Evolutionary conservation across 805 yeast genomes (phyloP), one percentile per base, ranked within the genome.

Genomic region (Yamadazyma olivae): DNA sequence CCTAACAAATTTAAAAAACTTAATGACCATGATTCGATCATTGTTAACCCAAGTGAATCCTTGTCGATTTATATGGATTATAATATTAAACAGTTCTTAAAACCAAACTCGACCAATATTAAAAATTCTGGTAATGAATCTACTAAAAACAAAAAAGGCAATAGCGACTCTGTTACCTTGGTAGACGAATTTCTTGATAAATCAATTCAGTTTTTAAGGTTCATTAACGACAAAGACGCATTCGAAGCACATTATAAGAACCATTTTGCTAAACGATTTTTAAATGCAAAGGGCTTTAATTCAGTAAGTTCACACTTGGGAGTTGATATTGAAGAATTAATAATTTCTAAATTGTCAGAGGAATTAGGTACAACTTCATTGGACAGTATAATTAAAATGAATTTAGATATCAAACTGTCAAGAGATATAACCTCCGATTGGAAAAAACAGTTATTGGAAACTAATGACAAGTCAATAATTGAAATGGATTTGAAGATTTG

Each of bases 241-340:
- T 90, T 89, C 61, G 95, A 88, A 53, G 82, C 77, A 27, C 80
- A 83, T 42, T 89, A 87, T 57, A 88, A 88, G 49, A 84, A 81
- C 36, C 96, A 86, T 60, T 67, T 90, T 39, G 95, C 96, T 1
- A 87, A 83, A 56, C 70, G 97, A 42, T 68, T 89, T 36, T 49
- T 68, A 17, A 67, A 59, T 38, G 45, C 67, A 9, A 68, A 68
- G 38, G 56, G 58, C 1, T 33, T 48, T 8, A 35, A 45, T 5
- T 34, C 49, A 38, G 67, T 69, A 58, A 63, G 57, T 46, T 61
- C 62, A 8, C 43, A 59, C 49, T 17, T 34, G 6, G 70, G 32
- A 65, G 61, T 70, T 31, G 91, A 86, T 40, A 59, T 83, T 3
- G 97, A 89, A 55, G 79, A 80, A 51, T 61, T 67, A 18, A 67